phyloP scores from a whole-genome alignment of 2,329 filamentous ascomycete genomes.

The Diaporthe helianthi region DNA sequence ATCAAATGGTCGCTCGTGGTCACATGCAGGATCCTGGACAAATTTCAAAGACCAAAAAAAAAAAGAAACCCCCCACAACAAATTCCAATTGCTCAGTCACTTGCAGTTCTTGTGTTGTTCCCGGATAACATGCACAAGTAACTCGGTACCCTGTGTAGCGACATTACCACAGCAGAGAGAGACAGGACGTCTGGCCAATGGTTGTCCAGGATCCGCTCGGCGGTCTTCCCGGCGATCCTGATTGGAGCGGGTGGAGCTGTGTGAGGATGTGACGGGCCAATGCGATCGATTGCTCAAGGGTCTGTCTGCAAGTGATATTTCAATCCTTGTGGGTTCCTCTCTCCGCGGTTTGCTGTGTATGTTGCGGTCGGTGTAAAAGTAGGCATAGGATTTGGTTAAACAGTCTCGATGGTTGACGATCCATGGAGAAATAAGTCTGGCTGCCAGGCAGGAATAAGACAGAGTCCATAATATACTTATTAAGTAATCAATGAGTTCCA shows the following conservation, averaged over 20 bases:
- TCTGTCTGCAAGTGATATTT: too few species aligned
- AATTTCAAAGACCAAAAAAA: too few species aligned
- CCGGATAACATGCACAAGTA: background rate
- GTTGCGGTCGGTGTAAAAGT: background rate
- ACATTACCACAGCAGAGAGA: background rate
- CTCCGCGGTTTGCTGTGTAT: background rate
- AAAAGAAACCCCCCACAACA: too few species aligned
- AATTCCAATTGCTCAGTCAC: too few species aligned
- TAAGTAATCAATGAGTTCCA: too few species aligned
- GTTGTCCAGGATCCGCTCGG: background rate
- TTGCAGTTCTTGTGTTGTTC: too few species aligned
- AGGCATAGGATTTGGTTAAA: background rate
- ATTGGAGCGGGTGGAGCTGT: background rate
- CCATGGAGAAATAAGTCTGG: too few species aligned
- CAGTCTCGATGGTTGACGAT: background rate
- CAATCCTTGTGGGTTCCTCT: background rate
- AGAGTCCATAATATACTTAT: too few species aligned
- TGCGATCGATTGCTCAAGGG: background rate
- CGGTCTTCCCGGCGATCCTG: background rate
- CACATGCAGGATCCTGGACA: too few species aligned
- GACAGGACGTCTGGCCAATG: background rate
- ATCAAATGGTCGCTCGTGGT: too few species aligned
- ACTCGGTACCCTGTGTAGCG: background rate
- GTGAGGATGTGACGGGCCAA: background rate
- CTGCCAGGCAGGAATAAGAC: background rate